These are phyloP conservation scores for Trichoderma oligosporum DNA, from an alignment of 2,329 filamentous ascomycete species.

Conservation along the genomic window DNA sequence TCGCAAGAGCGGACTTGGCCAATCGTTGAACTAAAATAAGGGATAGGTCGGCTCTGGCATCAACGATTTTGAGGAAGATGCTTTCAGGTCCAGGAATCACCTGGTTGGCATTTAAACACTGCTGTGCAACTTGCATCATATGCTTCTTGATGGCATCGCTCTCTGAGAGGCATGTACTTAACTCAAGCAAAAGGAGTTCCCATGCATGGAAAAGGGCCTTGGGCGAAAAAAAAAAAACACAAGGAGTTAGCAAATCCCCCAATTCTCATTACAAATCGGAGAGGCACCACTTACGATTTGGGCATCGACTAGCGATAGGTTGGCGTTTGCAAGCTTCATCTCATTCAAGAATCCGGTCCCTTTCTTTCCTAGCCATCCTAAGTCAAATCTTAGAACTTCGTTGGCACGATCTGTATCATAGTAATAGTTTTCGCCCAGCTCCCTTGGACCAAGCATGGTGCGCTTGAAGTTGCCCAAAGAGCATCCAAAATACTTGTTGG, in stretches of 20 bases:
- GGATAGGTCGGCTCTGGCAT: conserved; percentile 73
- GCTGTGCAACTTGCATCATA: conserved; percentile 69
- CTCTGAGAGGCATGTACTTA: conserved; percentile 62
- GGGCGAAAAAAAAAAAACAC: conserved; percentile 2
- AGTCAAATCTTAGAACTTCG: conserved; percentile 71
- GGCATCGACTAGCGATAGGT: conserved; percentile 86
- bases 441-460: conserved; percentile 60
- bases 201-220: conserved; percentile 81
- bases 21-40: conserved; percentile 79
- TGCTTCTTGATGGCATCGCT: conserved; percentile 58
- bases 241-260: conserved; percentile 19
- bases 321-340: conserved; percentile 81
- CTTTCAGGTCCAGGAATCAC: conserved; percentile 67
- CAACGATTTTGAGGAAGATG: conserved; percentile 75
- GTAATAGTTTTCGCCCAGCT: conserved; percentile 74
- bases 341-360: conserved; percentile 76
- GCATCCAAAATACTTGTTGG: conserved; percentile 69
- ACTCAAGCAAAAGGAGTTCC: conserved; percentile 81
- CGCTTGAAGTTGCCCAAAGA: conserved; percentile 76
- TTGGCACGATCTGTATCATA: conserved; percentile 77
- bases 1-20: conserved; percentile 52
- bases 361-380: conserved; percentile 67
- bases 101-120: conserved; percentile 76
- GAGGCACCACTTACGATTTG: conserved; percentile 62
- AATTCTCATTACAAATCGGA: not conserved